Percentiles rank a stretch among this genome's conserved stretches.
These are phyloP conservation scores for Apiospora sp. DNA, from an alignment of 2,329 filamentous ascomycete species.

Conservation along the genomic window DNA sequence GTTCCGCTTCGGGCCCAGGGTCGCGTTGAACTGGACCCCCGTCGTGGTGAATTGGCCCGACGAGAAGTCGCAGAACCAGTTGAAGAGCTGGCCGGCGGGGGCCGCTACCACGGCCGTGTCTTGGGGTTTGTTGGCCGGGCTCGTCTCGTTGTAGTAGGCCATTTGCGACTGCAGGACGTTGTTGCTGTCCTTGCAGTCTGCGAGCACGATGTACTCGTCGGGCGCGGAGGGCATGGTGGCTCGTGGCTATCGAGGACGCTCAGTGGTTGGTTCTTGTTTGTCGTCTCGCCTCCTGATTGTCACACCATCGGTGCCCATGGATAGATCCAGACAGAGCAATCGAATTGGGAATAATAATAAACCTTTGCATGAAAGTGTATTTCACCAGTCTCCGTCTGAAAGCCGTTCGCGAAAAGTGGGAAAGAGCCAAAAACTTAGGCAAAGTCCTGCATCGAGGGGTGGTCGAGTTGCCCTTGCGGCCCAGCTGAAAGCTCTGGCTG, in stretches of 20 bases:
- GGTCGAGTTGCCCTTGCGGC: background rate
- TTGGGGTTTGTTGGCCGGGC: conserved; percentile 29
- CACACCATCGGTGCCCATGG: background rate
- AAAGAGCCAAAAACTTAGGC: background rate
- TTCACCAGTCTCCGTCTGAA: background rate
- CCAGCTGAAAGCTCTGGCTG: background rate
- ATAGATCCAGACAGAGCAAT: background rate
- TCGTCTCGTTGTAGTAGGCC: conserved; percentile 37
- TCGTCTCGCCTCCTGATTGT: background rate
- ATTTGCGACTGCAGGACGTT: conserved; percentile 39
- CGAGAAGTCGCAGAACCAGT: conserved; percentile 38
- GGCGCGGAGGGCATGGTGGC: background rate
- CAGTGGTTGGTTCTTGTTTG: background rate
- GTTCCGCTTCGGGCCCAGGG: conserved; percentile 37
- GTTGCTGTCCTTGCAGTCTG: conserved; percentile 36
- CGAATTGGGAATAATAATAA: too few relatives aligned
- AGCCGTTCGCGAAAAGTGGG: background rate
- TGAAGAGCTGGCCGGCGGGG: conserved; percentile 31
- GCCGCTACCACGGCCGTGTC: conserved; percentile 39
- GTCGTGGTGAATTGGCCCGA: conserved; percentile 38
- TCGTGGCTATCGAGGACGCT: background rate
- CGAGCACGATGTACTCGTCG: conserved; percentile 38
- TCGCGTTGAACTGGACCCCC: conserved; percentile 36
- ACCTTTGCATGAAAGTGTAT: too few relatives aligned
- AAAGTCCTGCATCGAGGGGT: background rate